These are phyloP conservation scores for Aurinia saxatilis DNA, from an alignment of 345 rosid species.

Conservation along the genomic window DNA sequence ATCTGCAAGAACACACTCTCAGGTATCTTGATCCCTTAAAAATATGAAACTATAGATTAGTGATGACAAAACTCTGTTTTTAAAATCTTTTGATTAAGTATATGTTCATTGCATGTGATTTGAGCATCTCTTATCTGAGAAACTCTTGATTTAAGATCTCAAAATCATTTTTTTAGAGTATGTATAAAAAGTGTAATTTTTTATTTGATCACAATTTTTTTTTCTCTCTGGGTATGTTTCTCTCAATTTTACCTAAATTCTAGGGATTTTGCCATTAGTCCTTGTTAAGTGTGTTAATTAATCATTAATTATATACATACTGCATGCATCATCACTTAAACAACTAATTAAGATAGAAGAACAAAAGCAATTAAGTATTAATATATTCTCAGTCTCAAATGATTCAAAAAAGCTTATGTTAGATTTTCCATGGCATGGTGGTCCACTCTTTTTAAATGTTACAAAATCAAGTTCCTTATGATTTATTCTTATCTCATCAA, in stretches of 20 bases:
- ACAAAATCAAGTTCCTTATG: constrained; percentile 24
- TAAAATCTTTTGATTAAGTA: background rate
- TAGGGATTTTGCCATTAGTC: constrained; percentile 20
- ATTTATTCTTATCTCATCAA: constrained; percentile 29
- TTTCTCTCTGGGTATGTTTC: constrained; percentile 7
- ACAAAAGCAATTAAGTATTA: background rate
- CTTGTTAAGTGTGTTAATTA: background rate
- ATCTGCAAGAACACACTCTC: constrained; percentile 26
- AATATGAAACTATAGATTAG: background rate
- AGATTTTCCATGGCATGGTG: constrained; percentile 28
- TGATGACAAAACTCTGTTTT: background rate
- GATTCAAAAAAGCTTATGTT: constrained; percentile 17
- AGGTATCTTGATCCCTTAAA: constrained; percentile 16
- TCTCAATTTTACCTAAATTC: constrained; percentile 9
- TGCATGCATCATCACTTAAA: constrained; percentile 28
- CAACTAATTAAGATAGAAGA: background rate
- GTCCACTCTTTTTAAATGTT: constrained; percentile 12
- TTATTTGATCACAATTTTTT: constrained; percentile 15
- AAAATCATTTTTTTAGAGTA: background rate
- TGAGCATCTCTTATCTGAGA: constrained; percentile 6
- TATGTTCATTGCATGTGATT: constrained; percentile 19
- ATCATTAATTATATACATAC: constrained; percentile 3
- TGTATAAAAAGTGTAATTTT: constrained; percentile 1
- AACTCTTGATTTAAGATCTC: constrained; percentile 16
- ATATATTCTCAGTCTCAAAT: constrained; percentile 7